A percentile compares a stretch with the other conserved stretches of the same genome.
phyloP scores from a whole-genome alignment of 768 basidiomycete species.

The Boletus patriciae region DNA sequence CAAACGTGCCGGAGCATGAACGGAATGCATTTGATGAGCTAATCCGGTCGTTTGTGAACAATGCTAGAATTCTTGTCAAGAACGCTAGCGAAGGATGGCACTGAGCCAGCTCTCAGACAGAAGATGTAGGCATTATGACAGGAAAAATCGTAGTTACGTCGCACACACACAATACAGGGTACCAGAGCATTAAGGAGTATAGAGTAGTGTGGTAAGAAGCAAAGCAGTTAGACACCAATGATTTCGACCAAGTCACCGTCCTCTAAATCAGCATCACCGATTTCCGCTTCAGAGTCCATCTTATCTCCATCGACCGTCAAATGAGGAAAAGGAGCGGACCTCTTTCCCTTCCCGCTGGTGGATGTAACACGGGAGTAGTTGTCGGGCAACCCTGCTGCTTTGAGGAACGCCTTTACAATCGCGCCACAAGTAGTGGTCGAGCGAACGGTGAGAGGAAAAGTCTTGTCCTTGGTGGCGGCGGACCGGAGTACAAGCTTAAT shows the following conservation, averaged over 20 bases:
- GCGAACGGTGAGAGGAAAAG: constrained; percentile 66
- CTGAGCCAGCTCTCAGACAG: neutral
- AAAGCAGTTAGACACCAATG: constrained; percentile 47
- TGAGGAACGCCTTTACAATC: constrained; percentile 74
- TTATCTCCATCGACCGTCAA: constrained; percentile 72
- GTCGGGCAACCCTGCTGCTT: constrained; percentile 58
- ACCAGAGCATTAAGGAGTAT: constrained; percentile 12
- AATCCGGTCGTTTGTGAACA: constrained; percentile 90
- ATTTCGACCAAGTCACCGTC: constrained; percentile 82
- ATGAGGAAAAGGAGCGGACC: constrained; percentile 24
- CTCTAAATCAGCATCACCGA: constrained; percentile 69
- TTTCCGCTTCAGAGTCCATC: constrained; percentile 56
- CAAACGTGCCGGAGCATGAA: constrained; percentile 58
- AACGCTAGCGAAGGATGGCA: constrained; percentile 63
- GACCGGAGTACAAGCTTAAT: constrained; percentile 71
- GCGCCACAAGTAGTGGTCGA: constrained; percentile 74
- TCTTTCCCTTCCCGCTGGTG: constrained; percentile 38
- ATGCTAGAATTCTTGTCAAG: constrained; percentile 83
- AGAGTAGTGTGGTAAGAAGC: constrained; percentile 6
- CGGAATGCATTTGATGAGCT: constrained; percentile 85
- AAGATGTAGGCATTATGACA: neutral
- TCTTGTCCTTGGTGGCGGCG: constrained; percentile 43
- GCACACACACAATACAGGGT: constrained; percentile 4
- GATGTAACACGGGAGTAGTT: constrained; percentile 44
- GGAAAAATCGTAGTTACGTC: constrained; percentile 1